phyloP scores from a whole-genome alignment of 208 protist genomes.

The Trypanosoma platydactyli region DNA sequence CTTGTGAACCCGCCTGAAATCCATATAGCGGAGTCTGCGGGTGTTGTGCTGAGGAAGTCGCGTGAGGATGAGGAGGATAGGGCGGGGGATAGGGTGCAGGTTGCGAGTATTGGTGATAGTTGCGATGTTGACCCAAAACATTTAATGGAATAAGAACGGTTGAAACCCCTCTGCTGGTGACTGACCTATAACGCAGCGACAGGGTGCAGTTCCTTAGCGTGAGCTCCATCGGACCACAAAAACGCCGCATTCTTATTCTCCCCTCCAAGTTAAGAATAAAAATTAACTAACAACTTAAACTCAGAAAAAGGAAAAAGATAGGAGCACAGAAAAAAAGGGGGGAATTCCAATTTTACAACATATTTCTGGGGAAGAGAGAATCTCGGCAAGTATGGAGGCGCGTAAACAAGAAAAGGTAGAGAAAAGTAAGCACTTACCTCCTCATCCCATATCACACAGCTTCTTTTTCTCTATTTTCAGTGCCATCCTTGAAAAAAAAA shows the following conservation, averaged over 20 bases:
- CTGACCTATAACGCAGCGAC: slow-evolving; percentile 16
- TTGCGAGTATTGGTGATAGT: slow-evolving; percentile 25
- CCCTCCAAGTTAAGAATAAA: not conserved
- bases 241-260: slow-evolving; percentile 23
- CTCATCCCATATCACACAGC: too few species aligned
- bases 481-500: too few species aligned
- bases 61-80: slow-evolving; percentile 11
- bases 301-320: not conserved
- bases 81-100: slow-evolving; percentile 21
- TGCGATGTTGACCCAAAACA: slow-evolving; percentile 14
- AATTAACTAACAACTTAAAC: not conserved
- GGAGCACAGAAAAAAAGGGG: not conserved
- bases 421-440: too few species aligned
- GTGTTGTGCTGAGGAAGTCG: slow-evolving; percentile 5
- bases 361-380: too few species aligned
- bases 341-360: not conserved
- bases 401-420: too few species aligned
- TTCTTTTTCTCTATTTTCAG: too few species aligned
- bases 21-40: slow-evolving; percentile 6
- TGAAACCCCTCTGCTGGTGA: not conserved
- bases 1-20: slow-evolving; percentile 19
- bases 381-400: too few species aligned
- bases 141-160: slow-evolving; percentile 21
- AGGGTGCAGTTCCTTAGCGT: slow-evolving; percentile 15
- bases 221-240: slow-evolving; percentile 4